phyloP scores from a whole-genome alignment of 2,329 filamentous ascomycete genomes.

The Cladosporium sp. region DNA sequence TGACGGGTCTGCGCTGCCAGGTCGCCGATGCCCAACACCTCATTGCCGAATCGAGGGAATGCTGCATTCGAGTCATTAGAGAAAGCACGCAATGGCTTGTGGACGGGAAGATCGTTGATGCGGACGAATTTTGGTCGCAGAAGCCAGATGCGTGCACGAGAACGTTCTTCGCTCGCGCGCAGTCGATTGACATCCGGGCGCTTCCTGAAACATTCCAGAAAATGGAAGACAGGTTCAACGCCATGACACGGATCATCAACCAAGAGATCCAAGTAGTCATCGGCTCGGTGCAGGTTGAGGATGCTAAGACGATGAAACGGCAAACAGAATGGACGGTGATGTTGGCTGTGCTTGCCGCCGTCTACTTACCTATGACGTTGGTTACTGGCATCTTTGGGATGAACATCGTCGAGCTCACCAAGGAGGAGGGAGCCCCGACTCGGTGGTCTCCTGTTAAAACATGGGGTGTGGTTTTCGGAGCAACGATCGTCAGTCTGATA shows the following conservation, averaged over 20 bases:
- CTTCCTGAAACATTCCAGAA: neutral
- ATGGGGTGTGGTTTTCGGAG: neutral
- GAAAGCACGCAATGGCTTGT: neutral
- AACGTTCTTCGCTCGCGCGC: neutral
- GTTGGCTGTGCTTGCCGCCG: slow-evolving; percentile 1
- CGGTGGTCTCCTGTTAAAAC: neutral
- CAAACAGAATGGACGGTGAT: neutral
- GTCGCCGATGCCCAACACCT: neutral
- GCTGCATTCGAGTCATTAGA: neutral
- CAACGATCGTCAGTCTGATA: neutral
- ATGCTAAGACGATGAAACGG: neutral
- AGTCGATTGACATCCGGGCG: neutral
- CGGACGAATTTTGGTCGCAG: neutral
- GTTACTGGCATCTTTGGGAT: slow-evolving; percentile 18
- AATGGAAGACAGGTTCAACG: neutral
- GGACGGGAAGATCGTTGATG: neutral
- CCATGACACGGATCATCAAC: neutral
- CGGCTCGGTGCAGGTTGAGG: neutral
- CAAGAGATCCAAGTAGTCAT: neutral
- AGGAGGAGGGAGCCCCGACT: neutral
- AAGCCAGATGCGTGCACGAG: neutral
- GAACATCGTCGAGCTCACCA: slow-evolving; percentile 12
- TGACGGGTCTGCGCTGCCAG: neutral
- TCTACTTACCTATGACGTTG: slow-evolving; percentile 15
- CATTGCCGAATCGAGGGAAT: neutral